Base-by-base conservation (phyloP, 2,329 filamentous ascomycete genomes). In the Fusarium hainanense region DNA sequence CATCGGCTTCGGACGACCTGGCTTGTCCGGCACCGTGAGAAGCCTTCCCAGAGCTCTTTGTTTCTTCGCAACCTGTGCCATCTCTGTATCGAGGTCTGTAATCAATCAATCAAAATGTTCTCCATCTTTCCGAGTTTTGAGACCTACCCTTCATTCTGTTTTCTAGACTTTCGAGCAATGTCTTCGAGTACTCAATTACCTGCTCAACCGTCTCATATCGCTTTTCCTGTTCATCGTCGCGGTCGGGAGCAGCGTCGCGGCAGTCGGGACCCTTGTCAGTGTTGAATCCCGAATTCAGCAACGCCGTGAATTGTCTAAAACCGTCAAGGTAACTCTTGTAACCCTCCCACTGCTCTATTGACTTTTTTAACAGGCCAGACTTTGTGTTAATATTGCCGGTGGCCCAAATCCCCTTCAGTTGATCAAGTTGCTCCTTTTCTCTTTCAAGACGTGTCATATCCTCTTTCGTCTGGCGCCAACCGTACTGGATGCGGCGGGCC, bases 401-500 rank as follows among this genome's bases (percentile, higher is more conserved):
- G 12, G 68, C 71, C 73, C 74, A 76, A 25, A 73, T 73, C 23
- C 77, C 74, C 20, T 54, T 68, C 68, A 77, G 76, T 34, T 74
- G 73, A 34, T 77, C 71, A 13, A 78, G 63, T 12, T 68, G 64
- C 41, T 72, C 56, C 43, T 78, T 73, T 40, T 78, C 69, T 10
- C 68, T 56, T 6, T 58, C 43, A 14, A 80, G 58, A 14, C 57
- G 73, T 8, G 58, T 47, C 42, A 77, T 70, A 13, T 69, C 74
- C 30, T 66, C 70, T 54, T 79, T 80, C 7, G 76, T 78, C 20
- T 78, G 72, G 40, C 74, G 75, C 77, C 76, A 80, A 2, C 74
- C 79, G 14, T 64, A 61, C 63, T 84, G 82, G 43, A 87, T 85
- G 10, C 80, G 79, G 11, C 82, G 66, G 16, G 85, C 83, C 54